These are phyloP conservation scores for Brasilioporus rufonigricans DNA, from an alignment of 768 basidiomycete species.

Conservation along the genomic window DNA sequence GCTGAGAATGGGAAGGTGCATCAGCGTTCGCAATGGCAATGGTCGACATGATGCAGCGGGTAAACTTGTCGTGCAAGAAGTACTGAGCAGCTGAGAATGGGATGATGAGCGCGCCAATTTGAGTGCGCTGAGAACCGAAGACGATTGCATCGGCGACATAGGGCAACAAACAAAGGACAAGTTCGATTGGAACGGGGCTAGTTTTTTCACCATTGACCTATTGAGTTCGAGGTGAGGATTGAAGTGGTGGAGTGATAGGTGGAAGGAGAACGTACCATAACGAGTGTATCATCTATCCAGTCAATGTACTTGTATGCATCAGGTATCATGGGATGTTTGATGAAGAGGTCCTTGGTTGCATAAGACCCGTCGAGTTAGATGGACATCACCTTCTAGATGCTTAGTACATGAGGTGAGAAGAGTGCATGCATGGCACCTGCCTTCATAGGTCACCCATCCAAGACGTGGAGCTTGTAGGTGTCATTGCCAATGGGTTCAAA, in stretches of 20 bases:
- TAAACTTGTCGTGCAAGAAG: conserved; percentile 26
- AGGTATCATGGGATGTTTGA: conserved; percentile 43
- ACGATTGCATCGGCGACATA: conserved; percentile 51
- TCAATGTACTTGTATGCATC: conserved; percentile 49
- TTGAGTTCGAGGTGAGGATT: background rate
- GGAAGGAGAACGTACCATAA: conserved; percentile 24
- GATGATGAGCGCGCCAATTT: conserved; percentile 51
- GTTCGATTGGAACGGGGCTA: conserved; percentile 54
- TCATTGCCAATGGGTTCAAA: conserved; percentile 40
- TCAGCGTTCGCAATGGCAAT: conserved; percentile 38
- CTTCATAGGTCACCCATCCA: conserved; percentile 52
- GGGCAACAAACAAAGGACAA: conserved; percentile 45
- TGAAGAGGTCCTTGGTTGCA: conserved; percentile 49
- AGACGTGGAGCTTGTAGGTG: conserved; percentile 47
- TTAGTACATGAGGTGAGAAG: background rate
- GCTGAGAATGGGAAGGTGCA: conserved; percentile 36
- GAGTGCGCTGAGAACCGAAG: conserved; percentile 48
- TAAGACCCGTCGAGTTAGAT: conserved; percentile 53
- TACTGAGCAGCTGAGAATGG: conserved; percentile 39
- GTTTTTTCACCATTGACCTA: conserved; percentile 31
- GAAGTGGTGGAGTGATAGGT: background rate
- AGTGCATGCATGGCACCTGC: conserved; percentile 25
- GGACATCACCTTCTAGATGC: conserved; percentile 19
- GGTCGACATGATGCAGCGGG: conserved; percentile 39
- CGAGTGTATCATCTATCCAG: conserved; percentile 48